A percentile compares a stretch with the other conserved stretches of the same genome.
Evolutionary conservation across 768 basidiomycete genomes (phyloP).

Genomic region (Boletus fagicola): DNA sequence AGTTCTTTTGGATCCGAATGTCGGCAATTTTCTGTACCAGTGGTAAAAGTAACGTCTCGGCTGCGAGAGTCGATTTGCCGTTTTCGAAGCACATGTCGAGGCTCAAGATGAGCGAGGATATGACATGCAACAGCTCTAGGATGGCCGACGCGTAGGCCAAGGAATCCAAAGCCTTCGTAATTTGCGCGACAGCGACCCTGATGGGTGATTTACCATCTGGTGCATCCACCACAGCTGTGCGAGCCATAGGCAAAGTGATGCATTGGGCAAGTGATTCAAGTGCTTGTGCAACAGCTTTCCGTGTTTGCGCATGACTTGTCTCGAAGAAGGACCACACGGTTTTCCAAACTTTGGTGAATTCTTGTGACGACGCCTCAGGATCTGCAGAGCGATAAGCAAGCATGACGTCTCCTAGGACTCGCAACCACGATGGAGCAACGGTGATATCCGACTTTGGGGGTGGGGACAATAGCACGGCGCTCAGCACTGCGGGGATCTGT

Average conservation of each 20-base stretch:
- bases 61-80: slow-evolving; percentile 49
- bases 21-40: slow-evolving; percentile 71
- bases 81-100: slow-evolving; percentile 51
- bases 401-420: slow-evolving; percentile 71
- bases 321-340: slow-evolving; percentile 76
- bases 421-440: slow-evolving; percentile 75
- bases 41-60: slow-evolving; percentile 67
- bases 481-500: slow-evolving; percentile 60
- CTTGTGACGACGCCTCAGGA: slow-evolving; percentile 47
- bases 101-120: slow-evolving; percentile 65
- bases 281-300: slow-evolving; percentile 63
- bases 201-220: slow-evolving; percentile 53
- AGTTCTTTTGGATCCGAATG: slow-evolving; percentile 72
- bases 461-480: slow-evolving; percentile 63
- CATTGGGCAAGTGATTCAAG: slow-evolving; percentile 66
- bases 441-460: slow-evolving; percentile 68
- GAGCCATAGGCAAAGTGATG: slow-evolving; percentile 63
- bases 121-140: slow-evolving; percentile 73
- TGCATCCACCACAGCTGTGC: slow-evolving; percentile 47
- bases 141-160: slow-evolving; percentile 72
- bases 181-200: slow-evolving; percentile 59
- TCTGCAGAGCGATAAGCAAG: slow-evolving; percentile 57
- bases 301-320: slow-evolving; percentile 55
- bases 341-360: slow-evolving; percentile 70
- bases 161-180: slow-evolving; percentile 67